phyloP scores from a whole-genome alignment of 2,329 filamentous ascomycete species.

The Canariomyces notabilis region DNA sequence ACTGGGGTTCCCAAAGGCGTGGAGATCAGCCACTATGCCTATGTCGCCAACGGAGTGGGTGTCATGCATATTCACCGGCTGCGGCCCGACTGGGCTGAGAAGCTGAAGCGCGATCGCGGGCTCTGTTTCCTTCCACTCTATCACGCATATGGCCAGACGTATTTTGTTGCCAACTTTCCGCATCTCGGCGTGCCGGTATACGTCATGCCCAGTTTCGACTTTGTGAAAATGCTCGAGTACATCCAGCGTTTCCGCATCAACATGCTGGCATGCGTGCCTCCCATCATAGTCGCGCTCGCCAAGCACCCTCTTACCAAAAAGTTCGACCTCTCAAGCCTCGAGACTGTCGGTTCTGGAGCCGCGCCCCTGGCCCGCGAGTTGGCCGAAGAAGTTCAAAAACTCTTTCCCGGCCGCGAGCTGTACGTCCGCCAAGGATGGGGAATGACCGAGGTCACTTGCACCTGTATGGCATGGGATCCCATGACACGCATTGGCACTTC shows the following conservation, averaged over 20 bases:
- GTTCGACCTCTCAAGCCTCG: constrained; percentile 64
- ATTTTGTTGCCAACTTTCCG: constrained; percentile 57
- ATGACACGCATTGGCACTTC: constrained; percentile 36
- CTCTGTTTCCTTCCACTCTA: constrained; percentile 75
- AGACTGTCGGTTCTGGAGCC: constrained; percentile 57
- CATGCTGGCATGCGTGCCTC: constrained; percentile 62
- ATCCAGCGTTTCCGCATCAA: constrained; percentile 66
- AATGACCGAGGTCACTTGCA: constrained; percentile 80
- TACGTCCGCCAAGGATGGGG: constrained; percentile 68
- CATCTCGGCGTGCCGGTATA: constrained; percentile 62
- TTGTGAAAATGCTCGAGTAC: constrained; percentile 63
- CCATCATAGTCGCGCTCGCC: constrained; percentile 66
- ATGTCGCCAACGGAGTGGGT: constrained; percentile 65
- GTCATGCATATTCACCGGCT: constrained; percentile 45
- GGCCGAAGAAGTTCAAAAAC: constrained; percentile 51
- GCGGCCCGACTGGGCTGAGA: constrained; percentile 44
- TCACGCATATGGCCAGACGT: constrained; percentile 68
- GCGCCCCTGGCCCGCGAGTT: constrained; percentile 61
- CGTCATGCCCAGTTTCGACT: constrained; percentile 74
- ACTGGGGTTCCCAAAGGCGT: constrained; percentile 83
- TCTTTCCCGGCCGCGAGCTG: constrained; percentile 42
- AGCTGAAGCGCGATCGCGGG: constrained; percentile 35
- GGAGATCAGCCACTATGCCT: constrained; percentile 72
- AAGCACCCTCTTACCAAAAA: constrained; percentile 63
- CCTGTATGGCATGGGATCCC: constrained; percentile 60